A percentile compares a stretch with the other conserved stretches of the same genome.
phyloP scores from a whole-genome alignment of 2,329 filamentous ascomycete genomes.

The Sphaerulina musiva region DNA sequence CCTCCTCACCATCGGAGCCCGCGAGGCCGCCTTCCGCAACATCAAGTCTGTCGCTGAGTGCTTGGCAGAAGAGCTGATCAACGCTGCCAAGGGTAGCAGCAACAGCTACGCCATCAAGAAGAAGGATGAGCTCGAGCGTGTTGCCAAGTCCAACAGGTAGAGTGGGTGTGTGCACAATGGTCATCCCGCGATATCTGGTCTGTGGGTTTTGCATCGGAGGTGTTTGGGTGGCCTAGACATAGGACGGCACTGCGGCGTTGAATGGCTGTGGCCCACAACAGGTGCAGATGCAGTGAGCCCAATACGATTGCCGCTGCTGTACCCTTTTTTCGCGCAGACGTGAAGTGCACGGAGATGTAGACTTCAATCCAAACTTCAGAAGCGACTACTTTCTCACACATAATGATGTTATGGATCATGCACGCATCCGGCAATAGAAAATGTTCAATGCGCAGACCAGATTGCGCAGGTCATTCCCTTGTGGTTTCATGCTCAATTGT shows the following conservation, averaged over 20 bases:
- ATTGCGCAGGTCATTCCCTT: no score
- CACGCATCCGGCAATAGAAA: not conserved
- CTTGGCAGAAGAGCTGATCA: slow-evolving; percentile 99
- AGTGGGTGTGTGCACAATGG: slow-evolving; percentile 32
- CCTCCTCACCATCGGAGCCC: slow-evolving; percentile 96
- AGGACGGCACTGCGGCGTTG: slow-evolving; percentile 5
- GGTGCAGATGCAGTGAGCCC: slow-evolving; percentile 7
- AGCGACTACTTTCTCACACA: slow-evolving; percentile 7
- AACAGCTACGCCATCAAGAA: slow-evolving; percentile 99
- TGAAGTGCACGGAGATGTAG: slow-evolving; percentile 9
- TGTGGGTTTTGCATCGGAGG: slow-evolving; percentile 10
- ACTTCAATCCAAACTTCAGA: slow-evolving; percentile 10
- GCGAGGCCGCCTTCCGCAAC: slow-evolving; percentile 99
- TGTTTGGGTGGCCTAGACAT: slow-evolving; percentile 11
- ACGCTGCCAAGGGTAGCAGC: slow-evolving; percentile 99
- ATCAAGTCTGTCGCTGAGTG: slow-evolving; percentile 99
- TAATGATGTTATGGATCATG: slow-evolving; percentile 6
- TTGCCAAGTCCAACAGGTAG: slow-evolving; percentile 99
- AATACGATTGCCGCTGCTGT: slow-evolving; percentile 4
- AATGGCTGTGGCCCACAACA: slow-evolving; percentile 4
- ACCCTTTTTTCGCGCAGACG: slow-evolving; percentile 9
- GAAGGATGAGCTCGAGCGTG: slow-evolving; percentile 99
- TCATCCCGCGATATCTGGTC: slow-evolving; percentile 5
- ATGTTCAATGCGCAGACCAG: not conserved
- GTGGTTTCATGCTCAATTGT: no score